Conservation (phyloP, 2,329 filamentous ascomycete species). For the Claviceps spartinae region DNA sequence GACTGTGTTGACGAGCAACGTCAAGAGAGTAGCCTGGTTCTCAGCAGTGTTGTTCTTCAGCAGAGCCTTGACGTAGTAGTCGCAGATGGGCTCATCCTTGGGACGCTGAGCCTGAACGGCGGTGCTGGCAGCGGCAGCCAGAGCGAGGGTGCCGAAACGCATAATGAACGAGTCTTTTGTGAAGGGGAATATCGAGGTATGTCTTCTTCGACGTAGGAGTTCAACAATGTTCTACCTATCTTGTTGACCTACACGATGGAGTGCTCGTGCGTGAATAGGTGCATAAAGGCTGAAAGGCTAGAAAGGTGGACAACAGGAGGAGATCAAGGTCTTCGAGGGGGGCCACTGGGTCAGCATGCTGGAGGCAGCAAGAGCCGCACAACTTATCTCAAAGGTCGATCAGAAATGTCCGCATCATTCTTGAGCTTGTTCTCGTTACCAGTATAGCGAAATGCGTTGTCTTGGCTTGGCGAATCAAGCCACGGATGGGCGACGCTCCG, state of each 20-base stretch:
- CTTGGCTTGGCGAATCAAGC: background rate
- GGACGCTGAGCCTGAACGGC: conserved; percentile 30
- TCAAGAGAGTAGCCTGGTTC: conserved; percentile 43
- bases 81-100: conserved; percentile 39
- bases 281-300: too few species aligned
- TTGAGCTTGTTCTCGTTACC: background rate
- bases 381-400: background rate
- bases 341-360: too few species aligned
- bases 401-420: background rate
- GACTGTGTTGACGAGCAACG: conserved; percentile 46
- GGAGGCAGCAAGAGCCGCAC: background rate
- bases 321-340: too few species aligned
- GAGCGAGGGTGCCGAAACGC: conserved; percentile 11
- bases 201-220: too few species aligned
- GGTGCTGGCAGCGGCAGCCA: conserved; percentile 11
- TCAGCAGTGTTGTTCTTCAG: conserved; percentile 44
- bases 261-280: too few species aligned
- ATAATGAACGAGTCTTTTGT: conserved; percentile 7
- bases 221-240: too few species aligned
- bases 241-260: too few species aligned
- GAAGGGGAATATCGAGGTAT: too few species aligned
- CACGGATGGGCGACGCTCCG: conserved; percentile 1
- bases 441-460: background rate
- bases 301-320: too few species aligned
- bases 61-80: conserved; percentile 49